Base-by-base conservation (phyloP, 2,329 filamentous ascomycete species). In the Raffaelea albimanens region DNA sequence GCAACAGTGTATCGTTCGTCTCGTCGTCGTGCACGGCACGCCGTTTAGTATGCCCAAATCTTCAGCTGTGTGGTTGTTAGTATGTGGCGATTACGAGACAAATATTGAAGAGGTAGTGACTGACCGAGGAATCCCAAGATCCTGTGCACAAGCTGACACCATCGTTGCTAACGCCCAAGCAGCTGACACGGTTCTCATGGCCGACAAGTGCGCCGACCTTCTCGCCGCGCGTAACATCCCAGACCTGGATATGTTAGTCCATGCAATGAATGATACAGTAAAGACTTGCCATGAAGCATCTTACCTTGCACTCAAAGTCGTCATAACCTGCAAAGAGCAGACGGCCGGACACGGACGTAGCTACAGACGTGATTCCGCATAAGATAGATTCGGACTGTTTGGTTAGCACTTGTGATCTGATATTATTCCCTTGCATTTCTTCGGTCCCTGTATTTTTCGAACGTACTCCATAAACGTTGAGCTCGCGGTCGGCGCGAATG, bases 291-390 rank as follows among this genome's bases (percentile, higher is more conserved):
- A 40, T 19, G 31, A 16, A n/a, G 11, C 14, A 43, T 40, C 80
- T 61, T 73, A 95, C 91, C 85, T 97, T 98, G 90, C 93, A 98
- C 70, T 98, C 93, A 61, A 95, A 98, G 64, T 98, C 93, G 61
- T 98, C 93, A 62, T 98, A 98, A 57, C 93, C 93, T 48, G 93
- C 93, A 65, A 98, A 98, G 38, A 98, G 73, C 60, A 98, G 73
- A 63, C 93, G 82, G 50, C 93, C 93, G 49, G 93, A 98, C 14
- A 98, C 91, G 16, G 93, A 98, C 59, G 95, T 97, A 50, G 91
- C 93, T 43, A 98, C 93, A 4, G 93, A 98, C 21, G 93, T 98
- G 60, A 98, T 97, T 60, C 93, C 93, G 64, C 93, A 98, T 45
- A 96, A 81, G 58, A 96, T 95, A 61, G 95, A 91, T 64, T 95